These are phyloP conservation scores for Moelleriella libera DNA, from an alignment of 2,329 filamentous ascomycete species.

Conservation along the genomic window DNA sequence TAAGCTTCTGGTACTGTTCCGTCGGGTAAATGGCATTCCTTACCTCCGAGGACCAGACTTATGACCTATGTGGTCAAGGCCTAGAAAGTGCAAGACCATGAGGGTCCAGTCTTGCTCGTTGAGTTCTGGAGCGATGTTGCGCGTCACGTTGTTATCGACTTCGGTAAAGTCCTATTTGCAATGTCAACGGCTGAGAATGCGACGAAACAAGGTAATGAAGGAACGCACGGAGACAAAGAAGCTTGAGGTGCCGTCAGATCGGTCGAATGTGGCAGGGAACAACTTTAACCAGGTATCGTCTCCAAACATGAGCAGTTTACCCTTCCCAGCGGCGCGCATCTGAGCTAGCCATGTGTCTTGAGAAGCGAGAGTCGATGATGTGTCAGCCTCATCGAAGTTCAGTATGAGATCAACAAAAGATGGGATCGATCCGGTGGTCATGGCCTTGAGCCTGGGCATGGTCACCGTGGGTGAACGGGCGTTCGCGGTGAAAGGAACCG, in stretches of 20 bases:
- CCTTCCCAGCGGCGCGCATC: slow-evolving; percentile 57
- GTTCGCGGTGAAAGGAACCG: slow-evolving; percentile 88
- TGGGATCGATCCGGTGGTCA: slow-evolving; percentile 95
- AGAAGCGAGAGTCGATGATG: slow-evolving; percentile 68
- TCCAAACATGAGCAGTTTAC: slow-evolving; percentile 85
- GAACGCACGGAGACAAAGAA: slow-evolving; percentile 91
- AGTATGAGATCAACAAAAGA: slow-evolving; percentile 95
- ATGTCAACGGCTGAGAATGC: neutral
- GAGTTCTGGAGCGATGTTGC: slow-evolving; percentile 70
- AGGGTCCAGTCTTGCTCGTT: slow-evolving; percentile 72
- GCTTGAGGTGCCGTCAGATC: slow-evolving; percentile 84
- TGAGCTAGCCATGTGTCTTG: slow-evolving; percentile 97
- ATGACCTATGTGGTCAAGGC: slow-evolving; percentile 93
- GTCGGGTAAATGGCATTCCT: neutral
- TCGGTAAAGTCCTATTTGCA: slow-evolving; percentile 74
- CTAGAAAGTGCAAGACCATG: slow-evolving; percentile 90
- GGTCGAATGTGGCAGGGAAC: slow-evolving; percentile 77
- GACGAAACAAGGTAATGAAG: neutral
- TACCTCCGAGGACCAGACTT: slow-evolving; percentile 76
- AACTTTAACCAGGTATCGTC: slow-evolving; percentile 98
- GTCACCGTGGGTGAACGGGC: slow-evolving; percentile 95
- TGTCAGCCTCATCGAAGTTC: slow-evolving; percentile 91
- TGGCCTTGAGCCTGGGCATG: slow-evolving; percentile 94
- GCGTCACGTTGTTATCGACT: slow-evolving; percentile 93
- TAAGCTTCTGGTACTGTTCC: neutral